Evolutionary conservation across 148 eudicot genomes (phyloP), one percentile per base, ranked within the genome.

Genomic region (Vaccinium myrtillus): DNA sequence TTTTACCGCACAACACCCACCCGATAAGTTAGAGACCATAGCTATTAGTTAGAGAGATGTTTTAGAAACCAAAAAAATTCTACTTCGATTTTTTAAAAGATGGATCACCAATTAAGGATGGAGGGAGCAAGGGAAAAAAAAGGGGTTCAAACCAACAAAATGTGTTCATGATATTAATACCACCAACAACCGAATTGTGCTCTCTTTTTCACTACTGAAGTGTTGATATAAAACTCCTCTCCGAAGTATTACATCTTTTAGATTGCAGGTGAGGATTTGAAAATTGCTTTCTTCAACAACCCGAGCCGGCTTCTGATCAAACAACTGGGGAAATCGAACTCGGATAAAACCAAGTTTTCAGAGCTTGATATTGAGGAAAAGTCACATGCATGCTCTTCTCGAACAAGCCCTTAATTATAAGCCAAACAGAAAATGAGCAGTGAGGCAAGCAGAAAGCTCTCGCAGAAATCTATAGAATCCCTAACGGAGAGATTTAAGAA

Each of bases 391-490:
- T 82, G 91, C 92, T 70, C 90, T 93, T 85, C 89, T 93, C 58
- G 92, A 91, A 13, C 90, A 92, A 78, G 94, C 91, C 54, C 89
- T 93, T 77, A 32, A 32, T 32, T 32, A 85, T 85, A 80, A 87
- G 90, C 69, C 95, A 92, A 84, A 87, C 94, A 19, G 86, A 88
- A 74, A 87, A 90, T 6, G 83, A 63, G 88, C 87, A 13, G 92
- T 90, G 19, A 87, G 87, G 81, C 88, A 88, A 83, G 83, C 88
- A 0, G 91, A 95, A 77, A 85, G 89, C 83, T 87, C 90, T 21
- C 91, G 92, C 95, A 94, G 83, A 94, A 85, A 53, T 89, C 98
- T 79, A 91, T 93, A 67, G 99, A 96, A 63, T 90, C 94, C 21
- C 89, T 96, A 46, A 84, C 93, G 92, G 85, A 93, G 82, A 94